phyloP scores from a whole-genome alignment of 2,329 filamentous ascomycete species.

The Tolypocladium ophioglossoides region DNA sequence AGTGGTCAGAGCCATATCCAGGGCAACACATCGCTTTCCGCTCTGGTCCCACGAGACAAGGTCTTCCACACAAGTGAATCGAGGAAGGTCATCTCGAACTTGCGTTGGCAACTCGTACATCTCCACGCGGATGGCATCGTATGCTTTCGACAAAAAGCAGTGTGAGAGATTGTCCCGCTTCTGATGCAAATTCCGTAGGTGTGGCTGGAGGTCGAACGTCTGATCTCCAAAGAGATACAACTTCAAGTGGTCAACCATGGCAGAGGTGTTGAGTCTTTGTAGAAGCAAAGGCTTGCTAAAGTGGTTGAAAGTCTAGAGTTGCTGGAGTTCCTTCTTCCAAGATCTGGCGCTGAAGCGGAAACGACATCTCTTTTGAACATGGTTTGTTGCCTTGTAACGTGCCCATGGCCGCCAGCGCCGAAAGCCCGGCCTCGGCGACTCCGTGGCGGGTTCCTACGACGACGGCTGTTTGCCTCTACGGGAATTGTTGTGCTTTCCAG shows the following conservation, averaged over 20 bases:
- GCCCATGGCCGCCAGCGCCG: too few relatives aligned
- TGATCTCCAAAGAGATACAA: constrained; percentile 5
- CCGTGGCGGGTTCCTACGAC: too few relatives aligned
- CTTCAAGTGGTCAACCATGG: constrained; percentile 1
- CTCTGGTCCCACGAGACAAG: constrained; percentile 2
- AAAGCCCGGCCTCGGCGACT: too few relatives aligned
- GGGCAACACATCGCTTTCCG: neutral
- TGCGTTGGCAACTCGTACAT: constrained; percentile 2
- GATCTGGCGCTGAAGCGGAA: neutral
- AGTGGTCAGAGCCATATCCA: constrained; percentile 4
- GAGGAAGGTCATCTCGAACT: constrained; percentile 1
- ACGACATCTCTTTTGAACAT: neutral
- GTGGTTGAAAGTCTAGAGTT: neutral
- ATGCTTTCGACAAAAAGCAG: constrained; percentile 3
- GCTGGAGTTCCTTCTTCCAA: neutral
- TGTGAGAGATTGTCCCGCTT: constrained; percentile 1
- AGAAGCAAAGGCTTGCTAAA: neutral
- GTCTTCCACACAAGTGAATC: constrained; percentile 3
- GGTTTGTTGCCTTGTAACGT: neutral
- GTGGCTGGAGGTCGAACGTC: constrained; percentile 1
- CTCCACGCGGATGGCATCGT: constrained; percentile 1
- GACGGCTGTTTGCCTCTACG: too few relatives aligned
- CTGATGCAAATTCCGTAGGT: neutral
- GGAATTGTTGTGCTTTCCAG: neutral
- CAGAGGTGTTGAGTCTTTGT: neutral